Percentiles rank a stretch among this genome's conserved stretches.
Evolutionary conservation across 257 asterid species (phyloP).

Genomic region (Solanum chmielewskii): DNA sequence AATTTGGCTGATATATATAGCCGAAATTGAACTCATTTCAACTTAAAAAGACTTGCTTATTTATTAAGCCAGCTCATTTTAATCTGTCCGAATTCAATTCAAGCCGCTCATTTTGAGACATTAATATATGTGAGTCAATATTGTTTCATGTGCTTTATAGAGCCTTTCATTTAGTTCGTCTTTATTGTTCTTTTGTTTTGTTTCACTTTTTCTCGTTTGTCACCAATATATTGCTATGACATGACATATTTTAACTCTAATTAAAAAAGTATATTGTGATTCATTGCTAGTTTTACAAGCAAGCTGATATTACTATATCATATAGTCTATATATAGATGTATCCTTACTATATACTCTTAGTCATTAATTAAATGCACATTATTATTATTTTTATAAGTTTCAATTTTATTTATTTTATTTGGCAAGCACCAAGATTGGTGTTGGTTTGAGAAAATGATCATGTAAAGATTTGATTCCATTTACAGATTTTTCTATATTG

Average conservation of each 20-base stretch:
- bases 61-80: background rate
- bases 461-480: background rate
- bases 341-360: background rate
- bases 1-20: background rate
- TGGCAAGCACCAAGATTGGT: background rate
- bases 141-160: background rate
- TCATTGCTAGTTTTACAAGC: background rate
- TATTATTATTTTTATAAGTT: fast-evolving
- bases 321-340: background rate
- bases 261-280: background rate
- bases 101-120: background rate
- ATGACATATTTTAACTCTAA: background rate
- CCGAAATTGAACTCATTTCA: background rate
- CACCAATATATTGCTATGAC: background rate
- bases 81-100: background rate
- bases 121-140: background rate
- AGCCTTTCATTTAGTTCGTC: background rate
- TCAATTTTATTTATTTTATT: background rate
- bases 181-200: background rate
- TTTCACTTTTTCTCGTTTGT: background rate
- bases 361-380: background rate
- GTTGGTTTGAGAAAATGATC: background rate
- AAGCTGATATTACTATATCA: background rate
- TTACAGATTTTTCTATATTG: background rate
- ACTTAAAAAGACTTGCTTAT: background rate